Conservation (phyloP, 2,329 filamentous ascomycete species). For the Ceratocystis colombiana region DNA sequence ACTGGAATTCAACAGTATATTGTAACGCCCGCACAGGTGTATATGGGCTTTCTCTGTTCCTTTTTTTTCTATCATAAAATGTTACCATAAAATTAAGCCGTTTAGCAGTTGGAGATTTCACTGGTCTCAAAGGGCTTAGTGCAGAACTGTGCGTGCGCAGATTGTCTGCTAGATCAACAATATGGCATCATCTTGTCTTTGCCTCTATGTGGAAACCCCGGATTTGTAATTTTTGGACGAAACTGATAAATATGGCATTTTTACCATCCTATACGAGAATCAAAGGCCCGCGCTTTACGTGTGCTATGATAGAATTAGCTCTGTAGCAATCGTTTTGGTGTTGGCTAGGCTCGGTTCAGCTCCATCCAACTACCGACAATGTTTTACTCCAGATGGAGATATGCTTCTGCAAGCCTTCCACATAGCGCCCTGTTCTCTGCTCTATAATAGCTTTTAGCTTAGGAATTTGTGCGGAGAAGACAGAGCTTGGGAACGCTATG, state of each 20-base stretch:
- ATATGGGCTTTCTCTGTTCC: no score
- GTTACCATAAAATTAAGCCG: no score
- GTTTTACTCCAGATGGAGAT: neutral
- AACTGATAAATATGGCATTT: neutral
- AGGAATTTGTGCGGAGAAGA: slow-evolving; percentile 4
- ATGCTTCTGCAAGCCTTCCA: slow-evolving; percentile 9
- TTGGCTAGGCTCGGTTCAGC: neutral
- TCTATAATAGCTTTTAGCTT: neutral
- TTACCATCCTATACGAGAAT: neutral
- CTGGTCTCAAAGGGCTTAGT: no score
- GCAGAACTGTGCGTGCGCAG: neutral
- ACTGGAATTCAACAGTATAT: no score
- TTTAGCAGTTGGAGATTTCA: no score
- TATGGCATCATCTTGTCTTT: slow-evolving; percentile 5
- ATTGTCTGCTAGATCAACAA: neutral
- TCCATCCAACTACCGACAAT: neutral
- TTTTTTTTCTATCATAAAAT: no score
- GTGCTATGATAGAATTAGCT: neutral
- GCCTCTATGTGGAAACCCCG: no score
- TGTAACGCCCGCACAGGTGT: no score
- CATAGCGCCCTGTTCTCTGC: slow-evolving; percentile 7
- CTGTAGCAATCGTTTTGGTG: neutral
- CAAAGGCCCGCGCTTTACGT: neutral
- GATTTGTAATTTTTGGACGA: neutral
- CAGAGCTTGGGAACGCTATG: neutral